These are phyloP conservation scores for Phoenix dactylifera DNA, from an alignment of 176 grass and related monocot species.

Conservation along the genomic window DNA sequence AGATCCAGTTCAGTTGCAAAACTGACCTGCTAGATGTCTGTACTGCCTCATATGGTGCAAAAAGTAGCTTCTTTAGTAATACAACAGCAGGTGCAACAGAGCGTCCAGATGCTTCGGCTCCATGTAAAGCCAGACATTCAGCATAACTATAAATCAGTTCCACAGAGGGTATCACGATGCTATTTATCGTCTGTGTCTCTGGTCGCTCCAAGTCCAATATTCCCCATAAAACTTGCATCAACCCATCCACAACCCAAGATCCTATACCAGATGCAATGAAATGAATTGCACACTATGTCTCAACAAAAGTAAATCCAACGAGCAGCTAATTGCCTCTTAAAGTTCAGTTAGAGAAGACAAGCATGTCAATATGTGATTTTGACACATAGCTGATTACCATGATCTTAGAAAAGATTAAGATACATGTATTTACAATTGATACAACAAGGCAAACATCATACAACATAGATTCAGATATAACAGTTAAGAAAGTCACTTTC, in stretches of 20 bases:
- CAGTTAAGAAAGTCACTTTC: too few species aligned
- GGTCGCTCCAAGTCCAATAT: constrained; percentile 89
- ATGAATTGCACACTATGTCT: background rate
- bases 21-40: constrained; percentile 94
- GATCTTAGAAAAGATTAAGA: too few species aligned
- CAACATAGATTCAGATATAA: too few species aligned
- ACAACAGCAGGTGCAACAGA: constrained; percentile 78
- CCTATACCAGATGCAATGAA: constrained; percentile 41
- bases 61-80: constrained; percentile 86
- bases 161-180: constrained; percentile 82
- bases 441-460: too few species aligned
- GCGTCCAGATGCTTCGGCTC: constrained; percentile 47
- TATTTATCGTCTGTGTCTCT: constrained; percentile 93
- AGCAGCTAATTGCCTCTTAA: too few species aligned
- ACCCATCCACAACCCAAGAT: constrained; percentile 69
- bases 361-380: too few species aligned
- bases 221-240: constrained; percentile 94
- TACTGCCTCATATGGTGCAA: constrained; percentile 91
- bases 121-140: constrained; percentile 69
- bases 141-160: constrained; percentile 97
- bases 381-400: too few species aligned
- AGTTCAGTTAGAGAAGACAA: too few species aligned
- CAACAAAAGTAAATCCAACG: too few species aligned
- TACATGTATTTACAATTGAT: too few species aligned
- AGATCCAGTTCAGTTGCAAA: constrained; percentile 14